Base-by-base conservation (phyloP, 305 asterid species). In the Plantago lanceolata region DNA sequence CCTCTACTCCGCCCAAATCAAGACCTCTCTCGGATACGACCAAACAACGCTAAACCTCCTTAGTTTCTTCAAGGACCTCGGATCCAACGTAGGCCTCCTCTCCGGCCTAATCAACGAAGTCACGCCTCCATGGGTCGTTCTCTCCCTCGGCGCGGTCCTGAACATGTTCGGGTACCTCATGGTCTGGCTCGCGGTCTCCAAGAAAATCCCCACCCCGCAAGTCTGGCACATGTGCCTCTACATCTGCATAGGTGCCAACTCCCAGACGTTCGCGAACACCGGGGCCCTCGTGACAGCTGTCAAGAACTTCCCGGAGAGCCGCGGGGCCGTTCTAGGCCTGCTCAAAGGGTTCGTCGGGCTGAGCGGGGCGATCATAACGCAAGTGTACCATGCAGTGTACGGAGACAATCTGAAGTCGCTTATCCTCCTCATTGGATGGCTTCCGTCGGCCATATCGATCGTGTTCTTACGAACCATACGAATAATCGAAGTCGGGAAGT, bases 21-120 rank as follows among this genome's bases (percentile, higher is more conserved):
- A 84, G 17, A 19, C 59, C 11, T 54, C 59, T 0, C 59, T 54
- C 29, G 59, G 59, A 26, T 54, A 54, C 12, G 59, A 54, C 11
- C 59, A 54, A 54, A 54, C 59, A 2, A 54, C 59, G 2, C 19
- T 54, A 24, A 54, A 84, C 74, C 70, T 76, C 20, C 35, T 85
- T 52, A 54, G 92, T 45, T 85, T 85, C 81, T 85, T 82, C 83
- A 82, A 84, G 43, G 91, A 84, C 73, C 75, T 82, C 65, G 88
- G 91, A 55, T 80, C 68, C 17, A 84, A 84, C 78, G 72, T 85
- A 57, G 92, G 85, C 0, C 54, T 85, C 57, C 40, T 78, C 17
- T 71, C 88, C 44, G 88, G 91, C 31, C 48, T 84, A 68, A 75
- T 78, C 73, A 80, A 80, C 81, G 91, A 84, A 55, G 19, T 84